A percentile compares a stretch with the other conserved stretches of the same genome.
Conservation (phyloP, 306 rosid genomes). For the Sindora glabra region DNA sequence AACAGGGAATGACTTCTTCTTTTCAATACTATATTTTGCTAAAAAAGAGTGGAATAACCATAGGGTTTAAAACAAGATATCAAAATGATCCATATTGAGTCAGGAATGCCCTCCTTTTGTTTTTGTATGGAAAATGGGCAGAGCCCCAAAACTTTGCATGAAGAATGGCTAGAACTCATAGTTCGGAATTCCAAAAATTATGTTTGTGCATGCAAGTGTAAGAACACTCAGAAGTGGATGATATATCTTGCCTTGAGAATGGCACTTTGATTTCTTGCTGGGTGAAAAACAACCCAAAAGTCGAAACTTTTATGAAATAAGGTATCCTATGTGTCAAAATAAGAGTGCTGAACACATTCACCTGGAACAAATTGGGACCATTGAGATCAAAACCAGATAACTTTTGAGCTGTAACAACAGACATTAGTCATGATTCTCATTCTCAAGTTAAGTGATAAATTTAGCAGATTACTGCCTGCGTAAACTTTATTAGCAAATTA, state of each 20-base stretch:
- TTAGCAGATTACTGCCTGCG: background rate
- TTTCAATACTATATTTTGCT: too few species aligned
- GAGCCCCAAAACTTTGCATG: too few species aligned
- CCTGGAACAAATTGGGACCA: background rate
- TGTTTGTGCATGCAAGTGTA: background rate
- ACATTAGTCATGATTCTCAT: background rate
- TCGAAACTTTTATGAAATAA: background rate
- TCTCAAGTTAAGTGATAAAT: background rate
- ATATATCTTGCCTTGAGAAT: background rate
- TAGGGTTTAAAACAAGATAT: too few species aligned
- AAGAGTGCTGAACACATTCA: constrained; percentile 8
- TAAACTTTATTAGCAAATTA: background rate
- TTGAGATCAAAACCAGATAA: background rate
- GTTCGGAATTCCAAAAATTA: too few species aligned
- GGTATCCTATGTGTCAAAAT: background rate
- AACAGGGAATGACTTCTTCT: too few species aligned
- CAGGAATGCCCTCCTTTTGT: too few species aligned
- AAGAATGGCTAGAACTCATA: too few species aligned
- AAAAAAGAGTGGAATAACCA: too few species aligned
- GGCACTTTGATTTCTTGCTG: background rate
- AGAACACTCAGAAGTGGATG: background rate
- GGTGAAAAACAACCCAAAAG: background rate
- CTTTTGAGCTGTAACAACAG: background rate
- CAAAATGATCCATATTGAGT: too few species aligned
- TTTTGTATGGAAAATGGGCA: too few species aligned